A percentile compares a stretch with the other conserved stretches of the same genome.
These are phyloP conservation scores for Mucor lusitanicus DNA, from an alignment of 371 early-diverging fungal genomes.

Conservation along the genomic window DNA sequence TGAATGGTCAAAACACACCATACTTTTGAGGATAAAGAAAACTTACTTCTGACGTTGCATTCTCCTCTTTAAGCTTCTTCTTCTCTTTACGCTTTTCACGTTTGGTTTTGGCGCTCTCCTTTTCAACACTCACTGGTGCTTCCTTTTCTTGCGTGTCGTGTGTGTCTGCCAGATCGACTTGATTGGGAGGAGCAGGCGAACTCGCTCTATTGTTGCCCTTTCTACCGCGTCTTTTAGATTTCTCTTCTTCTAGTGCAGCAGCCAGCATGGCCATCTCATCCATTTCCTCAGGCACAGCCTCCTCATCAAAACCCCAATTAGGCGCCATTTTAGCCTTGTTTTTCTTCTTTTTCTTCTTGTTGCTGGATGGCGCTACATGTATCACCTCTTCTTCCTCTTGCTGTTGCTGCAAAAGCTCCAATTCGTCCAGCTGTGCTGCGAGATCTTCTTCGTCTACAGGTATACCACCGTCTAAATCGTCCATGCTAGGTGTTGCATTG, in stretches of 20 bases:
- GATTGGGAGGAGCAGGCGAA: background rate
- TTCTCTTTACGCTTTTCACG: constrained; percentile 48
- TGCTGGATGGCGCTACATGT: background rate
- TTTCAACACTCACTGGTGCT: constrained; percentile 14
- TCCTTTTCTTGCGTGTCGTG: constrained; percentile 15
- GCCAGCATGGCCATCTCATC: constrained; percentile 30
- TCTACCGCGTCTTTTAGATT: constrained; percentile 26
- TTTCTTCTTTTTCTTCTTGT: constrained; percentile 30
- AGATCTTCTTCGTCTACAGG: background rate
- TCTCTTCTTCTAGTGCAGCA: constrained; percentile 34
- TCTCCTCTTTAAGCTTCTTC: constrained; percentile 53
- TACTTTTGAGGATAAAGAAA: no score
- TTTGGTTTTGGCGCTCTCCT: constrained; percentile 49
- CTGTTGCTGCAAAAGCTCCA: constrained; percentile 1
- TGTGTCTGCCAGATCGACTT: constrained; percentile 5
- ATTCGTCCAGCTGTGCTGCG: constrained; percentile 2
- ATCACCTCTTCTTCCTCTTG: constrained; percentile 14
- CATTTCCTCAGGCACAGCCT: constrained; percentile 35
- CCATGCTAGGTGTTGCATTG: constrained; percentile 13
- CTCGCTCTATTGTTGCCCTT: constrained; percentile 13
- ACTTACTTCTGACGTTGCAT: constrained; percentile 20
- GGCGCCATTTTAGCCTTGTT: constrained; percentile 29
- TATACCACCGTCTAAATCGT: background rate
- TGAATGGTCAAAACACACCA: no score
- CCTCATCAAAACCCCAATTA: constrained; percentile 30